Evolutionary conservation across 768 basidiomycete genomes (phyloP).

Genomic region (Scleroderma citrinum): DNA sequence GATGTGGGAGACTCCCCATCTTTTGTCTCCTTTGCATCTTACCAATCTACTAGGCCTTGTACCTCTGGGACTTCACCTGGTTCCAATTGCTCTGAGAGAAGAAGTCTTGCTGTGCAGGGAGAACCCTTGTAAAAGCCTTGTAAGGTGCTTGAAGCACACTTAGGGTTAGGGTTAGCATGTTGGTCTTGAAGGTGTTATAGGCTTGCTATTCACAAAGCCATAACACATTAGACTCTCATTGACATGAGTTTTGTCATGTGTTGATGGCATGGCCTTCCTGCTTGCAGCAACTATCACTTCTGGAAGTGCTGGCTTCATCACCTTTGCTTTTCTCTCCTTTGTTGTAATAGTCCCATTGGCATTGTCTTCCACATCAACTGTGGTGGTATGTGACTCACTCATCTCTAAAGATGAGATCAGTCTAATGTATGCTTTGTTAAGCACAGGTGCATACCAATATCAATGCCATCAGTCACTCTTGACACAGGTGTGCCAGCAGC

Average conservation of each 20-base stretch:
- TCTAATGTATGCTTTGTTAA: background rate
- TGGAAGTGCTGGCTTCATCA: background rate
- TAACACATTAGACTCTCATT: background rate
- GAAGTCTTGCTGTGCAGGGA: no score
- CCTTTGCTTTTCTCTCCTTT: background rate
- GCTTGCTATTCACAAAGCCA: no score
- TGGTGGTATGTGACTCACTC: background rate
- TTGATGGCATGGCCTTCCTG: background rate
- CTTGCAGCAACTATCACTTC: background rate
- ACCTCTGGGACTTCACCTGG: no score
- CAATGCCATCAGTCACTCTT: background rate
- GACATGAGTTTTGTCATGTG: background rate
- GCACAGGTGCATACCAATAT: background rate
- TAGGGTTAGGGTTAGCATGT: no score
- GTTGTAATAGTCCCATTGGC: background rate
- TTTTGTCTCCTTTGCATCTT: no score
- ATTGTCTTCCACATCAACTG: background rate
- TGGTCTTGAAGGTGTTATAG: no score
- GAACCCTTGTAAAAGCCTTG: no score
- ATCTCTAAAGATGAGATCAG: background rate
- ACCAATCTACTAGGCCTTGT: no score
- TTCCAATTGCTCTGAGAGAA: no score
- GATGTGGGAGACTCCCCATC: no score
- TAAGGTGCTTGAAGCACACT: no score
- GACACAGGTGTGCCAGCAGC: no score